Evolutionary conservation across 2,329 filamentous ascomycete species (phyloP).

Genomic region (Allantophomopsis lycopodina): DNA sequence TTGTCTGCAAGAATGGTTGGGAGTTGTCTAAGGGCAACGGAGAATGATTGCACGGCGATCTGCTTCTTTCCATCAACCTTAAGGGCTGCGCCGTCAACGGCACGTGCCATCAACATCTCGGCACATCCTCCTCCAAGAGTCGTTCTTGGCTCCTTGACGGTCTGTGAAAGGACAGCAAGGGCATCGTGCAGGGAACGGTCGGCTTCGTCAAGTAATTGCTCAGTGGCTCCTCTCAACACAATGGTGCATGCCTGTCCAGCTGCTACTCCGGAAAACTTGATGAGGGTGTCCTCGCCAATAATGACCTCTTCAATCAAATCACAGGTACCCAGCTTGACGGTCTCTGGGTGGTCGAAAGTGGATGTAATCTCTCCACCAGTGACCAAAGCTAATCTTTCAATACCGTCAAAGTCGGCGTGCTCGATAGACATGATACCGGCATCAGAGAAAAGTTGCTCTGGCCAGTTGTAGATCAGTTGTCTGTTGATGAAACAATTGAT

Average conservation of each 20-base stretch:
- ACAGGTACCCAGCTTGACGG: constrained; percentile 90
- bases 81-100: constrained; percentile 83
- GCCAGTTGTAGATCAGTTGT: constrained; percentile 99
- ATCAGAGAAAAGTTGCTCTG: constrained; percentile 95
- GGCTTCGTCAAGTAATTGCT: constrained; percentile 92
- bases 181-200: constrained; percentile 95
- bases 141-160: constrained; percentile 83
- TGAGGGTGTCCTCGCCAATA: constrained; percentile 93
- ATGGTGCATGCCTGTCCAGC: constrained; percentile 93
- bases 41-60: constrained; percentile 81
- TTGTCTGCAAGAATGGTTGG: constrained; percentile 97
- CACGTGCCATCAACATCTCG: constrained; percentile 99
- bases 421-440: constrained; percentile 97
- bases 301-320: constrained; percentile 96
- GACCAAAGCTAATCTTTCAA: constrained; percentile 86
- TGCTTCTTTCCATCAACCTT: constrained; percentile 96
- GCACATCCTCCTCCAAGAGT: constrained; percentile 92
- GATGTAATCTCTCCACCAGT: constrained; percentile 96
- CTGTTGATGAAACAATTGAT: constrained; percentile 99
- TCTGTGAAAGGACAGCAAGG: constrained; percentile 90
- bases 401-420: constrained; percentile 97
- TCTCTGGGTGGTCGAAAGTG: constrained; percentile 95
- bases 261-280: constrained; percentile 93
- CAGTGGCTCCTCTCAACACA: constrained; percentile 88
- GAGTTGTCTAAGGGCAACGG: constrained; percentile 77